Base-by-base conservation (phyloP, 495 filamentous ascomycete genomes). In the Xylaria palmicola region DNA sequence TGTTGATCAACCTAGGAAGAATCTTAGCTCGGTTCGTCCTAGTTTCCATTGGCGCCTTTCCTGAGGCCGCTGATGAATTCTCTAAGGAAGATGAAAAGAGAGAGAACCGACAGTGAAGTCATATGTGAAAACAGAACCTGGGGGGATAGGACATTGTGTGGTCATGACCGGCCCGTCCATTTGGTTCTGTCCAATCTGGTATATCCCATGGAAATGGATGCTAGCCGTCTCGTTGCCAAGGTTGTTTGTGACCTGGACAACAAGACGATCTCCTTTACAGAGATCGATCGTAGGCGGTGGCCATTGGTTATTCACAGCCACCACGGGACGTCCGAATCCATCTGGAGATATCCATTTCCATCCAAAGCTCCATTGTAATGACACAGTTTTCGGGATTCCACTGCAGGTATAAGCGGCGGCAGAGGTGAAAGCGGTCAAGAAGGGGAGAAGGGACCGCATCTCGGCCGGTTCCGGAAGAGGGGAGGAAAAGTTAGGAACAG, bases 161-260 rank as follows among this genome's bases (percentile, higher is more conserved):
- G 84, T 81, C 58, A 83, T 82, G 4, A 80, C 76, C 3, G 90
- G 80, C 0, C 90, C 90, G 65, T 95, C 90, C 90, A 92, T 92
- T 15, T 81, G 69, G 17, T 78, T 84, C 6, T 86, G 87, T 32
- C 79, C 81, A 66, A 86, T 80, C 69, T 91, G 88, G 69, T 82
- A 89, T 65, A 93, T 77, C 19, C 91, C 91, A 68, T 95, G 91
- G 71, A 86, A 95, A 77, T 95, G 91, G 6, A 93, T 74, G 34
- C 83, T 83, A 3, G 88, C 86, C 19, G 77, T 81, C 68, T 91
- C 75, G 67, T 93, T 86, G 10, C 83, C 87, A 4, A 95, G 80
- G 19, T 81, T 74, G 74, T 95, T 95, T 62, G 82, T 76, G 59
- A 92, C 71, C 60, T 90, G 84, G 34, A 93, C 81, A n/a, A 90